phyloP scores from a whole-genome alignment of 805 yeast genomes.

The Allodekkera sacchari region DNA sequence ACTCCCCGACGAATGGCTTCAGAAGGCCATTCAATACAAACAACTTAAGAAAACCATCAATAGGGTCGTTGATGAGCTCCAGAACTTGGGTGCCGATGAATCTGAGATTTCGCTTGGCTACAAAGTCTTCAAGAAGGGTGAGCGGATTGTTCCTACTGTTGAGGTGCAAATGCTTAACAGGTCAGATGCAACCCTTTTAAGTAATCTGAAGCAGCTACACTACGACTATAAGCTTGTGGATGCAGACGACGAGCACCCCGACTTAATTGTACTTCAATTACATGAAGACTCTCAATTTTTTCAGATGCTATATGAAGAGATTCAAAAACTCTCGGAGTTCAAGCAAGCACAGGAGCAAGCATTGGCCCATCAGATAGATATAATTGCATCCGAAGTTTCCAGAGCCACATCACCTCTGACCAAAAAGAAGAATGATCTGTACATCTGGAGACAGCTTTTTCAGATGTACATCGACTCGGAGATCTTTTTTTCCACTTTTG shows the following conservation, averaged over 20 bases:
- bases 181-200: too few species aligned
- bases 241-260: too few species aligned
- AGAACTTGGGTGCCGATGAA: conserved; percentile 46
- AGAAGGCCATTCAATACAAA: conserved; percentile 64
- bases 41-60: conserved; percentile 59
- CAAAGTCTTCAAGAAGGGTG: conserved; percentile 3
- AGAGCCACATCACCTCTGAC: conserved; percentile 33
- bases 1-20: conserved; percentile 61
- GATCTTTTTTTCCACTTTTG: conserved; percentile 42
- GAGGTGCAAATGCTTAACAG: too few species aligned
- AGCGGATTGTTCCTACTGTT: too few species aligned
- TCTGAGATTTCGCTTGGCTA: conserved; percentile 25
- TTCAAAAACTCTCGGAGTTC: conserved; percentile 39
- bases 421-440: conserved; percentile 43
- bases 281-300: conserved; percentile 55
- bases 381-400: conserved; percentile 31
- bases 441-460: conserved; percentile 64
- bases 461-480: conserved; percentile 57
- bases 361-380: conserved; percentile 34
- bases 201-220: too few species aligned
- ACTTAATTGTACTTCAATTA: too few species aligned
- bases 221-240: conserved; percentile 12
- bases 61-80: conserved; percentile 56
- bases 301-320: conserved; percentile 46
- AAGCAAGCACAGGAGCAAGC: conserved; percentile 33